A percentile compares a stretch with the other conserved stretches of the same genome.
These are phyloP conservation scores for Coemansia sp. DNA, from an alignment of 192 early-diverging fungal species.

Conservation along the genomic window DNA sequence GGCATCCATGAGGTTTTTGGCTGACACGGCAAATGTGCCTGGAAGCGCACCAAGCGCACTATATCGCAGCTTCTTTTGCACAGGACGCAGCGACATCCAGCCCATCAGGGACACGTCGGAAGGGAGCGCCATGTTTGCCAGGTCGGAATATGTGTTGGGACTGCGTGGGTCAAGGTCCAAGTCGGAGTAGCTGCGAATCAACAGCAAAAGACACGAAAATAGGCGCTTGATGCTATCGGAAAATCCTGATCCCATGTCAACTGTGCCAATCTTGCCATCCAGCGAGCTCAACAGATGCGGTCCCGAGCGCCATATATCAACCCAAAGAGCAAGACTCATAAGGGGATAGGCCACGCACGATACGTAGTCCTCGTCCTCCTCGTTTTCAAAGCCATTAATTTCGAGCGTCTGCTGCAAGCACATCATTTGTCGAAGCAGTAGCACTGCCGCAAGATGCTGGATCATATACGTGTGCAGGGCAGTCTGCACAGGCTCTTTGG, in stretches of 20 bases:
- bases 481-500: neutral
- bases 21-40: neutral
- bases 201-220: slow-evolving; percentile 3
- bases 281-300: neutral
- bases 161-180: neutral
- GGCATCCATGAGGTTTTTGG: neutral
- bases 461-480: neutral
- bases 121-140: slow-evolving; percentile 29
- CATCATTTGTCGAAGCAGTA: slow-evolving; percentile 24
- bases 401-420: slow-evolving; percentile 26
- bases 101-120: slow-evolving; percentile 43
- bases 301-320: slow-evolving; percentile 42
- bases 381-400: neutral
- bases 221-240: slow-evolving; percentile 2
- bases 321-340: slow-evolving; percentile 37
- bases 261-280: neutral
- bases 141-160: neutral
- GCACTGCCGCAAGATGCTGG: slow-evolving; percentile 36
- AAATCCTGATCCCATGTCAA: slow-evolving; percentile 1
- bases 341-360: slow-evolving; percentile 20
- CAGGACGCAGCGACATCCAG: slow-evolving; percentile 27
- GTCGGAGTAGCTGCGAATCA: slow-evolving; percentile 12
- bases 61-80: slow-evolving; percentile 30
- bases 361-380: neutral
- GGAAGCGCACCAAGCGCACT: slow-evolving; percentile 4